phyloP scores from a whole-genome alignment of 2,329 filamentous ascomycete genomes.

The Xylariaceae sp. region DNA sequence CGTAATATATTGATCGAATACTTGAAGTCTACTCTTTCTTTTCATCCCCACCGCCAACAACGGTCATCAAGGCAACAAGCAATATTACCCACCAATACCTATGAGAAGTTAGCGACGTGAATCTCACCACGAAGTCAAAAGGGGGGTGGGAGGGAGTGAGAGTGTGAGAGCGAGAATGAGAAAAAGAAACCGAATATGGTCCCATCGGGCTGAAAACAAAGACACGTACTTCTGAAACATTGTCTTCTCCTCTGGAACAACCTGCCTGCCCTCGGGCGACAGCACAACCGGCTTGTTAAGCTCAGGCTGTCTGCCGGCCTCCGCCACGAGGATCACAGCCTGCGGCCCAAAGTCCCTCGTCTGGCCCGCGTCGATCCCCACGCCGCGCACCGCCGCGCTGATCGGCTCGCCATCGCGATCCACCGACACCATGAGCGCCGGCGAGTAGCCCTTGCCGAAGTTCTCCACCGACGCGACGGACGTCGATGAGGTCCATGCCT shows the following conservation, averaged over 20 bases:
- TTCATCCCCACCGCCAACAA: conserved; percentile 48
- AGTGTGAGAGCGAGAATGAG: not conserved
- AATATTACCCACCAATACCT: conserved; percentile 65
- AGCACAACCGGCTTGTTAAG: conserved; percentile 61
- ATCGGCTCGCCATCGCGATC: conserved; percentile 40
- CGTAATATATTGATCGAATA: conserved; percentile 2
- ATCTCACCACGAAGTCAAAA: not conserved
- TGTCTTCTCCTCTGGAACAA: conserved; percentile 55
- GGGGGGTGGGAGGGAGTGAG: not conserved
- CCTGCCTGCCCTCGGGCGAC: conserved; percentile 54
- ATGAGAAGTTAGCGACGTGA: conserved; percentile 33
- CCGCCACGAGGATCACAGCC: conserved; percentile 45
- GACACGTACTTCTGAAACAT: conserved; percentile 59
- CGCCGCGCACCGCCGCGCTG: conserved; percentile 50
- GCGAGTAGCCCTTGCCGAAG: conserved; percentile 57
- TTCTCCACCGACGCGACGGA: conserved; percentile 52
- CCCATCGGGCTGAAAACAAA: not conserved
- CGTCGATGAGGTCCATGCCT: conserved; percentile 49
- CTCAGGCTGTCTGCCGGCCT: conserved; percentile 49
- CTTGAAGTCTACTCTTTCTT: conserved; percentile 42
- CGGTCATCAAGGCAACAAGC: conserved; percentile 47
- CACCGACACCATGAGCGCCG: conserved; percentile 50
- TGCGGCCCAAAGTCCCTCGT: conserved; percentile 62
- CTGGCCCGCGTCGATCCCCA: conserved; percentile 56
- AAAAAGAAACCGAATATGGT: not conserved